phyloP scores from a whole-genome alignment of 2,329 filamentous ascomycete species.

The Phyllosticta citribraziliensis region DNA sequence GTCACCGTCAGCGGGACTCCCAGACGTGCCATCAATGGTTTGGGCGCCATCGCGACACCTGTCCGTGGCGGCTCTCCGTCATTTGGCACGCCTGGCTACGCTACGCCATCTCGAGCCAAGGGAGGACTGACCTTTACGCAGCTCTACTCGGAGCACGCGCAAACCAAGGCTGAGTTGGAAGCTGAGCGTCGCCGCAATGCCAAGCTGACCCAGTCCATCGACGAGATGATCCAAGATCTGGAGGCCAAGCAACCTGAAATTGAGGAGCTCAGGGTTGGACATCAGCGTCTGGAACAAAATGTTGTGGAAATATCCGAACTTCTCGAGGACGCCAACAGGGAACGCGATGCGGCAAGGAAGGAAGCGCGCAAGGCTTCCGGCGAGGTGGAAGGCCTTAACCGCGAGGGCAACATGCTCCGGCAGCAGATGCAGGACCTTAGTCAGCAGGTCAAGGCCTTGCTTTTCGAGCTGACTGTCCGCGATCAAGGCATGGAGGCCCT shows the following conservation, averaged over 20 bases:
- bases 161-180: slow-evolving; percentile 60
- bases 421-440: slow-evolving; percentile 84
- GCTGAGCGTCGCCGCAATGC: slow-evolving; percentile 65
- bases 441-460: slow-evolving; percentile 78
- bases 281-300: slow-evolving; percentile 69
- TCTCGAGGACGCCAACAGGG: slow-evolving; percentile 70
- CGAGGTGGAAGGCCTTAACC: slow-evolving; percentile 51
- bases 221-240: slow-evolving; percentile 75
- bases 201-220: slow-evolving; percentile 65
- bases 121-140: slow-evolving; percentile 51
- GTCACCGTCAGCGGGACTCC: slow-evolving; percentile 41
- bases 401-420: slow-evolving; percentile 67
- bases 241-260: slow-evolving; percentile 83
- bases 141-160: slow-evolving; percentile 52
- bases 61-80: slow-evolving; percentile 41
- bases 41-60: slow-evolving; percentile 35
- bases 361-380: slow-evolving; percentile 68
- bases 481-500: slow-evolving; percentile 70
- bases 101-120: slow-evolving; percentile 39
- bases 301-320: slow-evolving; percentile 69
- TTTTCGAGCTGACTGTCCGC: slow-evolving; percentile 75
- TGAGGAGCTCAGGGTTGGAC: slow-evolving; percentile 72
- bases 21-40: slow-evolving; percentile 41
- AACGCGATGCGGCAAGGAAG: slow-evolving; percentile 69
- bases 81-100: slow-evolving; percentile 41